Percentiles rank a stretch among this genome's conserved stretches.
phyloP scores from a whole-genome alignment of 2,329 filamentous ascomycete species.

The Huntiella decipiens region DNA sequence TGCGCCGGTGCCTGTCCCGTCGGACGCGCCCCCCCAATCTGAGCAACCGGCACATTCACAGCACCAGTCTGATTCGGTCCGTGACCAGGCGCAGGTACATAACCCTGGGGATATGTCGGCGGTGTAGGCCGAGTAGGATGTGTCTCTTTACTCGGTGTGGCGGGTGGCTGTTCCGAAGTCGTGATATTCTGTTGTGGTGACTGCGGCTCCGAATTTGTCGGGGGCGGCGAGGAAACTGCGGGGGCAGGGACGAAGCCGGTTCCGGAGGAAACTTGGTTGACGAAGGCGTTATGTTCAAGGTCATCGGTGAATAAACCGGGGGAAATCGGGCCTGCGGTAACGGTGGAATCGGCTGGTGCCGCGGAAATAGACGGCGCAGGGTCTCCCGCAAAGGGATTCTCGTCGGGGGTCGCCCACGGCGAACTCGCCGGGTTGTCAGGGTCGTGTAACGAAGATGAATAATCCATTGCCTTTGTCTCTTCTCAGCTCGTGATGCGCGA shows the following conservation, averaged over 20 bases:
- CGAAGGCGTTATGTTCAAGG: slow-evolving; percentile 7
- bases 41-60: neutral
- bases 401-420: slow-evolving; percentile 36
- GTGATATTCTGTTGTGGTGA: neutral
- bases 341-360: slow-evolving; percentile 30
- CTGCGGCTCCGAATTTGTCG: neutral
- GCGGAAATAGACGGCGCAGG: slow-evolving; percentile 24
- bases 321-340: slow-evolving; percentile 26
- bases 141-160: slow-evolving; percentile 13
- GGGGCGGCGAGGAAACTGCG: neutral
- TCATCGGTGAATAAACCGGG: slow-evolving; percentile 14
- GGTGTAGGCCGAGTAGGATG: too few species aligned
- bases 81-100: neutral
- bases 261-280: neutral
- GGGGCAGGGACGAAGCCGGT: neutral
- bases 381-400: slow-evolving; percentile 14
- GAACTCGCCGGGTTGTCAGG: slow-evolving; percentile 33
- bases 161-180: slow-evolving; percentile 9
- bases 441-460: slow-evolving; percentile 36
- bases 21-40: neutral
- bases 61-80: slow-evolving; percentile 1
- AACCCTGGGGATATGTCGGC: neutral
- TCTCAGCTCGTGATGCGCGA: too few species aligned
- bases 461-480: slow-evolving; percentile 28
- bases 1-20: slow-evolving; percentile 27